Evolutionary conservation across 1,284 basidiomycete genomes (phyloP), one percentile per base, ranked within the genome.

Genomic region (Apiotrichum gamsii): DNA sequence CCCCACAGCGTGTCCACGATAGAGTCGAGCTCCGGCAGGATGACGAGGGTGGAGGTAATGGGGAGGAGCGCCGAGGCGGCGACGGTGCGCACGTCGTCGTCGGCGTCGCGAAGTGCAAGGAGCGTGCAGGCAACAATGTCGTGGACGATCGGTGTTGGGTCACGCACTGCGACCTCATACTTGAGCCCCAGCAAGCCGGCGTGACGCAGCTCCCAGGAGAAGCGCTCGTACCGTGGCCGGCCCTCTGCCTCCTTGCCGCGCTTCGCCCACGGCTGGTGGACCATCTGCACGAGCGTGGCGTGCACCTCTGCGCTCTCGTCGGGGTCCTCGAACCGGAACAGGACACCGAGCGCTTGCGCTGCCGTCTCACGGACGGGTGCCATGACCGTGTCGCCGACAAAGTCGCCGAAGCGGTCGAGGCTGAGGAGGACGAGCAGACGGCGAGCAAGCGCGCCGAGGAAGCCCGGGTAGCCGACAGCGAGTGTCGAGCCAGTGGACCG

Each of bases 371-470:
- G 82, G 2, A 99, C 94, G 21, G 95, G 95, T 5, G 94, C 94
- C 16, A 98, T 83, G 39, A 97, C 86, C 69, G 90, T 91, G 66
- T 99, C 95, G 8, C 91, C 89, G 34, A 97, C 84, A 65, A 95
- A 99, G 73, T 99, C 95, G 8, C 93, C 91, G 59, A 99, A 96
- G 14, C 95, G 82, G 71, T 99, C 95, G 16, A 97, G 77, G n/a
- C 91, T 85, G 57, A 98, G 87, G 11, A 98, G 82, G 57, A 84
- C 87, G 2, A 98, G 80, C 41, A 97, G 81, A 58, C 86, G 85
- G 10, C 89, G 82, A 2, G 90, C 85, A 15, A 96, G 75, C 74
- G 43, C 77, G 64, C 29, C 76, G 73, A 74, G 52, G 59, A 64
- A 50, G 9, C 38, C 64, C 72, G 37, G 54, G 82, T 85, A 81